Evolutionary conservation across 441 rosid species (phyloP).

Genomic region (Mallotus repandus): DNA sequence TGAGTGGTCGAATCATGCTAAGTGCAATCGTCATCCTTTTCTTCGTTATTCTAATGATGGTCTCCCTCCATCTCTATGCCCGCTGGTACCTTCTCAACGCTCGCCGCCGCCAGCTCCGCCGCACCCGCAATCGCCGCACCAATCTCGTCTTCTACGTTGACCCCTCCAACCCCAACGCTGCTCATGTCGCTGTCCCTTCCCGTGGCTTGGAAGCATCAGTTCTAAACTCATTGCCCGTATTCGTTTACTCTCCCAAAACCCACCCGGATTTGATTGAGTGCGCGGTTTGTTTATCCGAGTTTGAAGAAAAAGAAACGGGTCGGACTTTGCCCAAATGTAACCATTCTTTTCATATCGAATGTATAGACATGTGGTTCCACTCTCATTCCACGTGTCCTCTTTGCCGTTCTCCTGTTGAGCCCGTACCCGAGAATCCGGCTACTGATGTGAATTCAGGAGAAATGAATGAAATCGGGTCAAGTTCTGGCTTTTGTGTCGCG

Average conservation of each 20-base stretch:
- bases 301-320: conserved; percentile 71
- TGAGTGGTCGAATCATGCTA: conserved; percentile 72
- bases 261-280: conserved; percentile 57
- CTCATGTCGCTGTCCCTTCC: conserved; percentile 19
- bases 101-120: conserved; percentile 52
- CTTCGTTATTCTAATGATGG: conserved; percentile 63
- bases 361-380: conserved; percentile 95
- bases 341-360: conserved; percentile 72
- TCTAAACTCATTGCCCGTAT: conserved; percentile 61
- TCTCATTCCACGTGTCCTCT: conserved; percentile 90
- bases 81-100: conserved; percentile 74
- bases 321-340: conserved; percentile 75
- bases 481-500: conserved; percentile 30
- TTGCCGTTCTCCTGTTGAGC: conserved; percentile 72
- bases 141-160: conserved; percentile 56
- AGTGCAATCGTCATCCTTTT: conserved; percentile 63
- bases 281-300: conserved; percentile 78
- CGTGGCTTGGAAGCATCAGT: conserved; percentile 62
- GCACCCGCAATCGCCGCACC: conserved; percentile 45
- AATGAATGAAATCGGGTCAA: conserved; percentile 22
- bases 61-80: conserved; percentile 71
- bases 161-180: conserved; percentile 23
- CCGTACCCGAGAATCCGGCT: conserved; percentile 17
- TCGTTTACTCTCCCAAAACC: conserved; percentile 42
- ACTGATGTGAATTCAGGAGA: conserved; percentile 19